Evolutionary conservation across 768 basidiomycete species (phyloP).

Genomic region (Boletus reticulatus): DNA sequence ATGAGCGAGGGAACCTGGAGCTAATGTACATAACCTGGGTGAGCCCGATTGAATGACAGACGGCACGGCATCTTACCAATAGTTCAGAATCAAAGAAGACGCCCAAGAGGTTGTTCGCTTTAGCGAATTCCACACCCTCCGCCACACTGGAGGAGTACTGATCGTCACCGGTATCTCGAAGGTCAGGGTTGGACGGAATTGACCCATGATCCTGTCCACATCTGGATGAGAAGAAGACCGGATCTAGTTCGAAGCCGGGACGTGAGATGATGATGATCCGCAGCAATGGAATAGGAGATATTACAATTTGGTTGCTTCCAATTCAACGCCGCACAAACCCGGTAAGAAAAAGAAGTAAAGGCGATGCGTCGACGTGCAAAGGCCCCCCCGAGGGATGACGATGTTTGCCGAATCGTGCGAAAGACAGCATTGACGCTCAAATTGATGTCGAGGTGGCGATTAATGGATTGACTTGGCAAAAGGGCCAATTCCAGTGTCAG

Average conservation of each 20-base stretch:
- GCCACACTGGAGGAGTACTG: slow-evolving; percentile 67
- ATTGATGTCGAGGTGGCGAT: slow-evolving; percentile 70
- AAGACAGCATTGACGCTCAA: slow-evolving; percentile 81
- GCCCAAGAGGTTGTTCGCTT: slow-evolving; percentile 88
- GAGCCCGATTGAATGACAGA: slow-evolving; percentile 11
- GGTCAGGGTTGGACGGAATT: slow-evolving; percentile 37
- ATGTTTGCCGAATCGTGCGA: slow-evolving; percentile 73
- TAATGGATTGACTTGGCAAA: slow-evolving; percentile 42
- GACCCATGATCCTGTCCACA: slow-evolving; percentile 64
- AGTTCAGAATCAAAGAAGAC: slow-evolving; percentile 85
- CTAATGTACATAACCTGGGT: slow-evolving; percentile 30
- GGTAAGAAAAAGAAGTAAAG: slow-evolving; percentile 91
- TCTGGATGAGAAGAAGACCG: slow-evolving; percentile 90
- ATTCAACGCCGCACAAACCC: slow-evolving; percentile 86
- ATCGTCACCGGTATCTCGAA: slow-evolving; percentile 42
- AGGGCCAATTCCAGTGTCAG: slow-evolving; percentile 85
- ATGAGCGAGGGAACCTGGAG: slow-evolving; percentile 87
- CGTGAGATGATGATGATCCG: slow-evolving; percentile 21
- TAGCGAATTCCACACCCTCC: slow-evolving; percentile 91
- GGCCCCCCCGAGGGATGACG: slow-evolving; percentile 47
- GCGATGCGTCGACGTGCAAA: slow-evolving; percentile 72
- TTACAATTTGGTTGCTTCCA: slow-evolving; percentile 99
- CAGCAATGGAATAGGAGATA: slow-evolving; percentile 13
- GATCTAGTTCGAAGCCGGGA: slow-evolving; percentile 52
- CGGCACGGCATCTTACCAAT: slow-evolving; percentile 52